Conservation (phyloP, 345 rosid species). For the Cardiospermum halicacabum region DNA sequence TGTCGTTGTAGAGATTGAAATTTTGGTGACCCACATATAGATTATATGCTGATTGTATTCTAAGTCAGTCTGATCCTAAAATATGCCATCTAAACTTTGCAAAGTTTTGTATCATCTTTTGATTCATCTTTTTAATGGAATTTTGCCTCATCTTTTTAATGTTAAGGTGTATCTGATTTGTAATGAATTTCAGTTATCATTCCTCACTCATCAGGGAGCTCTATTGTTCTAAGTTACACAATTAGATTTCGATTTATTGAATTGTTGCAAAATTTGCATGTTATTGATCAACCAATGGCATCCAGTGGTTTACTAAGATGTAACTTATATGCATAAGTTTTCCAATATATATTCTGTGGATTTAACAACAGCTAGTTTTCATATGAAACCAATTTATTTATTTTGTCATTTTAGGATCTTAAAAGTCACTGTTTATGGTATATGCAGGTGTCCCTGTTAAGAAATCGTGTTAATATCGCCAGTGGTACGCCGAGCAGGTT, state of each 20-base stretch:
- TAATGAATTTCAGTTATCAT: neutral
- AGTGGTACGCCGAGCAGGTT: conserved; percentile 95
- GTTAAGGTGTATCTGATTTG: neutral
- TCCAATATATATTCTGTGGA: too few species aligned
- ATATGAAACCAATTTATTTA: too few species aligned
- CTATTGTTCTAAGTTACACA: neutral
- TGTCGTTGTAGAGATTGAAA: too few species aligned
- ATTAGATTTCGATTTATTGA: neutral
- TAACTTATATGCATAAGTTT: too few species aligned
- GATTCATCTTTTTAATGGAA: neutral
- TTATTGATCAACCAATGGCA: neutral
- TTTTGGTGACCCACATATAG: too few species aligned
- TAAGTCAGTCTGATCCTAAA: too few species aligned
- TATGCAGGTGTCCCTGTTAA: conserved; percentile 58
- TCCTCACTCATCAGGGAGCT: neutral
- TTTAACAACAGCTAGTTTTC: too few species aligned
- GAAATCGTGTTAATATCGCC: conserved; percentile 73
- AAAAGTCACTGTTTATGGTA: neutral
- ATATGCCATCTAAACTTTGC: neutral
- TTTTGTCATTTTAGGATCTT: neutral
- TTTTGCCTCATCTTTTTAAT: neutral
- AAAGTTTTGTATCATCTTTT: neutral
- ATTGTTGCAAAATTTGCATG: neutral
- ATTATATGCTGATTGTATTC: too few species aligned
- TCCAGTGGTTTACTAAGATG: too few species aligned